Base-by-base conservation (phyloP, 2,329 filamentous ascomycete species). In the Triangularia verruculosa region DNA sequence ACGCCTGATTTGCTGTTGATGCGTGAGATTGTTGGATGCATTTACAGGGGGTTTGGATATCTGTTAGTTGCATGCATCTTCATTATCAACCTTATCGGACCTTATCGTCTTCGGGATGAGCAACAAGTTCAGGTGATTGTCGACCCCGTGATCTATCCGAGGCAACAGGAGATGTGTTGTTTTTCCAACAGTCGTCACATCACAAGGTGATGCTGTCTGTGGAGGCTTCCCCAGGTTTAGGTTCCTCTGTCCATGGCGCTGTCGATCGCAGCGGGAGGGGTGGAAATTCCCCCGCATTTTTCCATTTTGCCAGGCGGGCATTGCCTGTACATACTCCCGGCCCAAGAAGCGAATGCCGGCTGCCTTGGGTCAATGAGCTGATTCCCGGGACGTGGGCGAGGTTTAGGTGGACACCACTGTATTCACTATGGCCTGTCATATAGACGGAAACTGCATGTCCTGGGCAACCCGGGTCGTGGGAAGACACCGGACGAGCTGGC, bases 241-340 rank as follows among this genome's bases (percentile, higher is more conserved):
- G n/a, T n/a, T 20, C 56, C 34, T 6, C 25, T 58, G 27, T 25
- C 39, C 64, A 58, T 65, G 61, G 64, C 57, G 61, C 53, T 39
- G 63, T 63, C 53, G 64, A 65, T 65, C 64, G 63, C 25, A 51
- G 34, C 59, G 52, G 52, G 57, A 59, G 57, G 53, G 59, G 53
- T 61, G 59, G 59, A 51, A 61, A 61, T 61, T 43, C 34, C 59
- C 59, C 59, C 52, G 52, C 52, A 61, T 47, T 27, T 43, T 57
- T 17, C 32, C 34, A 7, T 5, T 17, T 59, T 30, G 57, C 22
- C 32, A 24, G 56, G 11, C 30, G 30, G 27, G 28, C 27, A 34
- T 34, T 34, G 27, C 28, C 51, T 27, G 51, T 4, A 25, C 13
- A n/a, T 9, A 24, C 51, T 25, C 52, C 22, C 22, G 17, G 4